A percentile compares a stretch with the other conserved stretches of the same genome.
Conservation (phyloP, 225 moss, liverwort and hornwort genomes). For the Takakia lepidozioides region DNA sequence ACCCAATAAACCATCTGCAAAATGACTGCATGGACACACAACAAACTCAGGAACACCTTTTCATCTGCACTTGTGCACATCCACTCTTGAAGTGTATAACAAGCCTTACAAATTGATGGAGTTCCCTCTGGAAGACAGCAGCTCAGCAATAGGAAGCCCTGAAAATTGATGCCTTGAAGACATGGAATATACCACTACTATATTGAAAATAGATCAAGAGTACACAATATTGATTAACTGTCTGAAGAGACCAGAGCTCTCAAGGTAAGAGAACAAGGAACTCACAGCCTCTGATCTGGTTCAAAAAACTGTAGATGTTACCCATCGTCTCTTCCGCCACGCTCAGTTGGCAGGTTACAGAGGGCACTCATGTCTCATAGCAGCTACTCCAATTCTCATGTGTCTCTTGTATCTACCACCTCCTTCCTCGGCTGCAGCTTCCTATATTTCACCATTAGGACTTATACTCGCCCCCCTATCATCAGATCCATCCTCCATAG, state of each 20-base stretch:
- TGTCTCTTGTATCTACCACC: slow-evolving; percentile 2
- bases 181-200: not conserved
- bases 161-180: not conserved
- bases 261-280: not conserved
- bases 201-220: not conserved
- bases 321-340: slow-evolving; percentile 22
- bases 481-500: slow-evolving; percentile 13
- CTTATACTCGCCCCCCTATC: slow-evolving; percentile 11
- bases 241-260: too few relatives aligned
- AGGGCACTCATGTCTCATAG: slow-evolving; percentile 20
- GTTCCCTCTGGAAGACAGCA: not conserved
- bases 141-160: not conserved
- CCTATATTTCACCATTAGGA: slow-evolving; percentile 1
- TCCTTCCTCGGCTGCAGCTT: slow-evolving; percentile 4
- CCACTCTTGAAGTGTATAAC: too few relatives aligned
- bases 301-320: slow-evolving; percentile 13
- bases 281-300: slow-evolving; percentile 21
- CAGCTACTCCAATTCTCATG: slow-evolving; percentile 6
- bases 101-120: not conserved
- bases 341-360: slow-evolving; percentile 12
- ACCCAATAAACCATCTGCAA: not conserved
- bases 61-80: not conserved
- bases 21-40: not conserved
- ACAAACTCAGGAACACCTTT: not conserved
- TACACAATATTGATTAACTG: not conserved